These are phyloP conservation scores for Scenedesmus sp. DNA, from an alignment of 163 green algal species.

Conservation along the genomic window DNA sequence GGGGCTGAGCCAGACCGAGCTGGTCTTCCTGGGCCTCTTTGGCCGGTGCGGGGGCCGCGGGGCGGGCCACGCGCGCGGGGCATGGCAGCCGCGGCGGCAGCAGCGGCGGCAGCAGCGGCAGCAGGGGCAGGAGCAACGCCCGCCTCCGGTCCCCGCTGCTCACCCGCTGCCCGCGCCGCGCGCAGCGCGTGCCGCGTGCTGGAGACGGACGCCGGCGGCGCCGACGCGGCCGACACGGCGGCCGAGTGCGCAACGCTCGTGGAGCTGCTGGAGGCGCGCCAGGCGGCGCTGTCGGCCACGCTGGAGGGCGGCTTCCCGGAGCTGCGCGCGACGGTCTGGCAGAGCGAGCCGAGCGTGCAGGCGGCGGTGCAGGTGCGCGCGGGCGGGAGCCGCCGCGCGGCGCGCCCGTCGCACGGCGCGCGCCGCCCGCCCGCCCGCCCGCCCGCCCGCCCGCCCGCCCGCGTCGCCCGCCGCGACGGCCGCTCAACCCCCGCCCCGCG, in stretches of 20 bases:
- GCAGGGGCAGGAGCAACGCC: no score
- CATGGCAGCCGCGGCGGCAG: no score
- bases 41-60: constrained; percentile 66
- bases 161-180: background rate
- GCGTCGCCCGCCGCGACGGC: no score
- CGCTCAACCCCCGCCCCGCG: background rate
- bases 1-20: constrained; percentile 80
- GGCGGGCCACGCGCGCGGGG: no score
- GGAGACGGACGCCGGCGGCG: background rate
- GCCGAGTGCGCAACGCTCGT: constrained; percentile 50
- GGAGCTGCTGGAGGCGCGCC: constrained; percentile 60
- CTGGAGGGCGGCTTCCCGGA: constrained; percentile 76
- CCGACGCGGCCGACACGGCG: constrained; percentile 60
- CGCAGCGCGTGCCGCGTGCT: constrained; percentile 43
- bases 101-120: no score
- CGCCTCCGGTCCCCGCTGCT: background rate
- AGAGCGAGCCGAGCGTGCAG: constrained; percentile 67
- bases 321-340: constrained; percentile 74
- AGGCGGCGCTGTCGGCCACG: constrained; percentile 56
- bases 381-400: no score
- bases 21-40: constrained; percentile 84
- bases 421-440: no score
- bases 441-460: no score
- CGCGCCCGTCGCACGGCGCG: background rate
- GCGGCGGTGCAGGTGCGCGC: constrained; percentile 56